These are phyloP conservation scores for Penicillium daleae DNA, from an alignment of 495 filamentous ascomycete species.

Conservation along the genomic window DNA sequence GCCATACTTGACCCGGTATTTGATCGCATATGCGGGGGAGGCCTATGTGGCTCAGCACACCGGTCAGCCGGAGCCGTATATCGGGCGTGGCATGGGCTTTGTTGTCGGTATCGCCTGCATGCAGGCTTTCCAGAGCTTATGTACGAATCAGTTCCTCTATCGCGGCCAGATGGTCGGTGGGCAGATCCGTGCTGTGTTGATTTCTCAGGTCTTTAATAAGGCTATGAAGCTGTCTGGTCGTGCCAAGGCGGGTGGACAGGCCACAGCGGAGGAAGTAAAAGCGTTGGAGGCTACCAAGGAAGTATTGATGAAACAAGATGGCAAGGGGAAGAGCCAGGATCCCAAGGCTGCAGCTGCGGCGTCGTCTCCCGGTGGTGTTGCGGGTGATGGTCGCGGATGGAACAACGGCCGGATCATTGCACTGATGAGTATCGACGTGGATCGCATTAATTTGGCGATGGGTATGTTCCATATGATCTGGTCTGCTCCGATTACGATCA, in stretches of 20 bases:
- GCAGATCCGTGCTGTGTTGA: constrained; percentile 72
- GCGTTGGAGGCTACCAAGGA: constrained; percentile 46
- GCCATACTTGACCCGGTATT: constrained; percentile 71
- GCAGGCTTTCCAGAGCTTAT: constrained; percentile 73
- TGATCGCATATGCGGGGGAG: constrained; percentile 78
- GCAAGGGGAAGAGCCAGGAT: constrained; percentile 37
- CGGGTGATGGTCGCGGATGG: constrained; percentile 79
- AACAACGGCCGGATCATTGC: constrained; percentile 88
- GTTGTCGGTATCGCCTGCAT: constrained; percentile 76
- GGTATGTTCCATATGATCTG: constrained; percentile 90
- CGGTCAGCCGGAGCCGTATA: constrained; percentile 56
- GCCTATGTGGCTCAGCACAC: constrained; percentile 65
- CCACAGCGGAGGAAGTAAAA: constrained; percentile 44
- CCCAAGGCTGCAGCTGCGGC: constrained; percentile 22
- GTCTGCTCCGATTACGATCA: constrained; percentile 77
- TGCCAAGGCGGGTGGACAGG: constrained; percentile 69
- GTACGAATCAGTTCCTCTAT: constrained; percentile 81
- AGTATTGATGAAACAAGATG: constrained; percentile 42
- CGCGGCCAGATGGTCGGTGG: constrained; percentile 80
- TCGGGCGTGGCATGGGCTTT: constrained; percentile 71
- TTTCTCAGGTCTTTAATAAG: constrained; percentile 78
- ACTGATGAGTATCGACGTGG: constrained; percentile 91
- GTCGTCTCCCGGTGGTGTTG: constrained; percentile 42
- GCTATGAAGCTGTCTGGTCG: constrained; percentile 79
- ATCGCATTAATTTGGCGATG: constrained; percentile 81